Evolutionary conservation across 225 moss, liverwort and hornwort genomes (phyloP).

Genomic region (Takakia lepidozioides): DNA sequence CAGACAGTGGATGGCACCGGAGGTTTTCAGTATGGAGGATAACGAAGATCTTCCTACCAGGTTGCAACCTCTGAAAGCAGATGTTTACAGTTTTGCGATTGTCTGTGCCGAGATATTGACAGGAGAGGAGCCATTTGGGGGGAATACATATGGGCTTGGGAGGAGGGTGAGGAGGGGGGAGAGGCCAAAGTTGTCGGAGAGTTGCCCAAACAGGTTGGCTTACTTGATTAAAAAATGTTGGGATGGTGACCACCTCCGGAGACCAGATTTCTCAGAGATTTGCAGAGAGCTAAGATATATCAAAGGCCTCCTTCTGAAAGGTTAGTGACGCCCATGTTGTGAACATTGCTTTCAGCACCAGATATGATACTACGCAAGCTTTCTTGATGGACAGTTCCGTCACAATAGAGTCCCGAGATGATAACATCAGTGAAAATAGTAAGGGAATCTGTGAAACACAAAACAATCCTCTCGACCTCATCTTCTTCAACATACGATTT

Average conservation of each 20-base stretch:
- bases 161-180: neutral
- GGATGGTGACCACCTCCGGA: neutral
- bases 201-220: neutral
- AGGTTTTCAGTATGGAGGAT: conserved; percentile 4
- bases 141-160: no score
- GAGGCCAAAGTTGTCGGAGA: conserved; percentile 4
- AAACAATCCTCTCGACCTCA: no score
- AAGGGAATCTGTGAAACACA: no score
- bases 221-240: conserved; percentile 8
- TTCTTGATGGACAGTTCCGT: no score
- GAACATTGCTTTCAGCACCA: no score
- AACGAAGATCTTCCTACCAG: neutral
- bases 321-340: no score
- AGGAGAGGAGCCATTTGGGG: conserved; percentile 3
- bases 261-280: conserved; percentile 7
- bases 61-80: conserved; percentile 3
- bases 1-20: conserved; percentile 17
- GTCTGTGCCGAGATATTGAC: conserved; percentile 5
- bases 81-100: conserved; percentile 10
- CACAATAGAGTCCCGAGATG: no score
- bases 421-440: no score
- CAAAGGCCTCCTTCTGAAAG: conserved; percentile 5
- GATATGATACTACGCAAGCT: no score
- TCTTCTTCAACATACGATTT: no score
- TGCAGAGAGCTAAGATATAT: conserved; percentile 10